Percentiles rank a stretch among this genome's conserved stretches.
Evolutionary conservation across 2,329 filamentous ascomycete genomes (phyloP).

Genomic region (Seiridium unicorne): DNA sequence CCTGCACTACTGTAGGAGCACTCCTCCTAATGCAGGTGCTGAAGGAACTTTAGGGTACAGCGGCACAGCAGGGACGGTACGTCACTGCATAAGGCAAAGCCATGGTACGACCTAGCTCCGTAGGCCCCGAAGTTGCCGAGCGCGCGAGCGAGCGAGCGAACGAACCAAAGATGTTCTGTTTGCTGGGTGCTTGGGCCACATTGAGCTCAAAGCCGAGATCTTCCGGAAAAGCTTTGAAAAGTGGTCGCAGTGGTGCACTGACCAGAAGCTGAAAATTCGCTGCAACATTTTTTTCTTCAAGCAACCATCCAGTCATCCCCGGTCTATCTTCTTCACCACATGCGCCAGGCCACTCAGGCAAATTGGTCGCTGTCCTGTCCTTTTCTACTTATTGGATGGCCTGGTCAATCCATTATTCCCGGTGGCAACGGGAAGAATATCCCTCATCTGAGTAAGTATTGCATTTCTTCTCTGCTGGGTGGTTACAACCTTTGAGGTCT

Average conservation of each 20-base stretch:
- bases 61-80: no score
- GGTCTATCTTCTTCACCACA: not conserved
- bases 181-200: not conserved
- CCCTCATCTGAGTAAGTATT: conserved; percentile 19
- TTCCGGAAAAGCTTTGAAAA: not conserved
- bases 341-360: not conserved
- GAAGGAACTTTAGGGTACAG: no score
- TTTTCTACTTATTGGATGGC: conserved; percentile 15
- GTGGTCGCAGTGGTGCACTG: no score
- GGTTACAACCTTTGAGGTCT: not conserved
- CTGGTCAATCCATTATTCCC: conserved; percentile 15
- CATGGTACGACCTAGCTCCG: no score
- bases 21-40: no score
- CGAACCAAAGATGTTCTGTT: no score
- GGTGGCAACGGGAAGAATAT: conserved; percentile 16
- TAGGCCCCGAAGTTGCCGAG: no score
- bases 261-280: not conserved
- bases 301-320: no score
- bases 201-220: not conserved
- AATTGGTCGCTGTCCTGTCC: not conserved
- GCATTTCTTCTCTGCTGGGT: not conserved
- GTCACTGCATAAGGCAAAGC: no score
- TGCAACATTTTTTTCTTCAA: not conserved
- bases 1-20: no score
- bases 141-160: no score